These are phyloP conservation scores for Microascus cirrosus DNA, from an alignment of 2,329 filamentous ascomycete genomes.

Conservation along the genomic window DNA sequence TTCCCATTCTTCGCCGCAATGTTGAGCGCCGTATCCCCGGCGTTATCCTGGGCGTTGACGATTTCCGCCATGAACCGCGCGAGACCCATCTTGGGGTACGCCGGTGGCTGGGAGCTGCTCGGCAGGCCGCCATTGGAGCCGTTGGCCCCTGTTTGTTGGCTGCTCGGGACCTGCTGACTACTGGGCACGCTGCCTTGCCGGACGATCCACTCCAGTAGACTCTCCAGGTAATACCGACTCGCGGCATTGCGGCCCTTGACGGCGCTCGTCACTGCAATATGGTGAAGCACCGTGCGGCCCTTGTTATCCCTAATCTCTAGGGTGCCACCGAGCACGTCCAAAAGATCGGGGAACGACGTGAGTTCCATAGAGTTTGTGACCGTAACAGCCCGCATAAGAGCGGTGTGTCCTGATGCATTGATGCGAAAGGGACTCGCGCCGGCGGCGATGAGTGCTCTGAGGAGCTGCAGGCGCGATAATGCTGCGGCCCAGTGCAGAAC, in stretches of 20 bases:
- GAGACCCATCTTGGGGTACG: slow-evolving; percentile 63
- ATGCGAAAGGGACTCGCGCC: slow-evolving; percentile 83
- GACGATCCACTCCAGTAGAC: slow-evolving; percentile 86
- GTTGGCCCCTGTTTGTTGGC: slow-evolving; percentile 14
- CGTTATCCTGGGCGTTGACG: slow-evolving; percentile 88
- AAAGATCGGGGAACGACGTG: slow-evolving; percentile 76
- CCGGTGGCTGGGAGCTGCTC: slow-evolving; percentile 25
- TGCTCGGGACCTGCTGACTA: slow-evolving; percentile 29
- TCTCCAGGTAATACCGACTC: slow-evolving; percentile 92
- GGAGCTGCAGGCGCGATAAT: slow-evolving; percentile 70
- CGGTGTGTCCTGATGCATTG: slow-evolving; percentile 83
- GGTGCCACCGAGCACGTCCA: slow-evolving; percentile 79
- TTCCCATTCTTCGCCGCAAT: slow-evolving; percentile 90
- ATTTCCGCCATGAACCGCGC: slow-evolving; percentile 95
- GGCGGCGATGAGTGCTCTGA: slow-evolving; percentile 69
- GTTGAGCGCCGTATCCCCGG: slow-evolving; percentile 89
- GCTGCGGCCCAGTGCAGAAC: slow-evolving; percentile 95
- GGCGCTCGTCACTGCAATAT: slow-evolving; percentile 91
- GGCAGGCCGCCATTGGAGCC: slow-evolving; percentile 14
- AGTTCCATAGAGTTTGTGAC: slow-evolving; percentile 94
- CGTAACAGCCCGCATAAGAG: slow-evolving; percentile 81
- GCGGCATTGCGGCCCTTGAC: slow-evolving; percentile 88
- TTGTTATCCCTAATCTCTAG: slow-evolving; percentile 86
- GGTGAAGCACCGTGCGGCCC: slow-evolving; percentile 85
- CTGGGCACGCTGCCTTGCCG: slow-evolving; percentile 61